Evolutionary conservation across 2,329 filamentous ascomycete genomes (phyloP).

Genomic region (Clonostachys sp.): DNA sequence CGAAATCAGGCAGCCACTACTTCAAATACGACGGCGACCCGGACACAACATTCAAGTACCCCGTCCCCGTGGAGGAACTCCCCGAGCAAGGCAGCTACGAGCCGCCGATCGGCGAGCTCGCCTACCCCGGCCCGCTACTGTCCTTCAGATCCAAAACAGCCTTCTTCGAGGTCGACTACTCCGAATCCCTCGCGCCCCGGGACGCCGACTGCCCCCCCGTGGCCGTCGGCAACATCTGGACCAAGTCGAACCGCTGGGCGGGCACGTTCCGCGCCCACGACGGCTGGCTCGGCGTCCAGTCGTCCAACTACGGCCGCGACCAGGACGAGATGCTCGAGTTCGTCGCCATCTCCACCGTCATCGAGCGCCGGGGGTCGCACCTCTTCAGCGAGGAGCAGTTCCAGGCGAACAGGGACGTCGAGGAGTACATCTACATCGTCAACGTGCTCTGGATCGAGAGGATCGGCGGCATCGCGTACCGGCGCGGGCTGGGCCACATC

Average conservation of each 20-base stretch:
- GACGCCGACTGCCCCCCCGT: constrained; percentile 31
- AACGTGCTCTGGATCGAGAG: constrained; percentile 42
- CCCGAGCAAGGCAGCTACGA: constrained; percentile 20
- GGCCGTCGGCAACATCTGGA: constrained; percentile 36
- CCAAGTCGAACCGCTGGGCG: constrained; percentile 27
- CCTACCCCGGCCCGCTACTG: constrained; percentile 29
- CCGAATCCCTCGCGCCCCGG: constrained; percentile 22
- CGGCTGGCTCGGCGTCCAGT: constrained; percentile 37
- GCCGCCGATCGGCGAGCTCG: constrained; percentile 18
- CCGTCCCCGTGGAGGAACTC: constrained; percentile 29
- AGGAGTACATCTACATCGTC: constrained; percentile 37
- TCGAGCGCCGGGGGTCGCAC: constrained; percentile 33
- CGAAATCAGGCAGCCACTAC: constrained; percentile 20
- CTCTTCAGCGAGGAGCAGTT: constrained; percentile 32
- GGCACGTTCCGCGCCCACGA: constrained; percentile 38
- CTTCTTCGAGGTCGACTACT: constrained; percentile 34
- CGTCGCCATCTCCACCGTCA: constrained; percentile 32
- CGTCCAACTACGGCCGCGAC: constrained; percentile 32
- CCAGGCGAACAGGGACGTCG: constrained; percentile 31
- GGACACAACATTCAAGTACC: constrained; percentile 32
- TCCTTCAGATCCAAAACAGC: constrained; percentile 31
- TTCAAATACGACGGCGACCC: constrained; percentile 34
- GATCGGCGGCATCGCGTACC: constrained; percentile 33
- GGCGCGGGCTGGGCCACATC: constrained; percentile 36
- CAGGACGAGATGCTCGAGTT: constrained; percentile 38